Percentiles rank a stretch among this genome's conserved stretches.
Evolutionary conservation across 2,329 filamentous ascomycete genomes (phyloP).

Genomic region (Mycosphaerella sp.): DNA sequence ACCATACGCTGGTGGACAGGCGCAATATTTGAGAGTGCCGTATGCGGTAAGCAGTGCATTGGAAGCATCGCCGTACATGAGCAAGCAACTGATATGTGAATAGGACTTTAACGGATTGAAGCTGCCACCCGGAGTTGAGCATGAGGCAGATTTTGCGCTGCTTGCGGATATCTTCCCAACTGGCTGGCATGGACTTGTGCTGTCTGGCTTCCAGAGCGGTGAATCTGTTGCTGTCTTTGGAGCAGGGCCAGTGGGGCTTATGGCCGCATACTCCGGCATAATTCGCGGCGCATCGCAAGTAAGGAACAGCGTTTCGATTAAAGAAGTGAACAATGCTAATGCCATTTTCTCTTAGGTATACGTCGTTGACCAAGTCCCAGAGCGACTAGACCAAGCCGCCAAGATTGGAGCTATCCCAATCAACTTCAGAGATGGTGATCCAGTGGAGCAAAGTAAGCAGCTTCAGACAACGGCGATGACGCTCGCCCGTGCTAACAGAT

Average conservation of each 20-base stretch:
- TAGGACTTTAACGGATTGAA: constrained; percentile 56
- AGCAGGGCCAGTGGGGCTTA: constrained; percentile 56
- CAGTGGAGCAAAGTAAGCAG: constrained; percentile 47
- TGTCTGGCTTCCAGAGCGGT: constrained; percentile 55
- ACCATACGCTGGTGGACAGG: constrained; percentile 51
- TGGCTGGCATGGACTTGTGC: constrained; percentile 49
- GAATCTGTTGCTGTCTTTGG: constrained; percentile 60
- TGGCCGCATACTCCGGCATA: constrained; percentile 59
- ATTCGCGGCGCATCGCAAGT: constrained; percentile 53
- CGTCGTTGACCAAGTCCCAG: constrained; percentile 57
- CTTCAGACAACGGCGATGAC: background rate
- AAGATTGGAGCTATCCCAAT: constrained; percentile 58
- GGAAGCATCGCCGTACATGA: too few species aligned
- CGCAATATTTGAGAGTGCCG: constrained; percentile 59
- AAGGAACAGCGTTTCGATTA: too few species aligned
- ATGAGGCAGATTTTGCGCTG: constrained; percentile 55
- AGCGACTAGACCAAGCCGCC: constrained; percentile 53
- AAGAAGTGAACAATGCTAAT: too few species aligned
- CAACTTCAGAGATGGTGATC: constrained; percentile 55
- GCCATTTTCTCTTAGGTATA: constrained; percentile 40
- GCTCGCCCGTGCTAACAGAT: background rate
- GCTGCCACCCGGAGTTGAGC: constrained; percentile 54
- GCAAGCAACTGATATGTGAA: too few species aligned
- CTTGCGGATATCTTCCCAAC: constrained; percentile 46
- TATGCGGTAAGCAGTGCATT: constrained; percentile 41